These are phyloP conservation scores for Amanita jacksonii DNA, from an alignment of 768 basidiomycete species.

Conservation along the genomic window DNA sequence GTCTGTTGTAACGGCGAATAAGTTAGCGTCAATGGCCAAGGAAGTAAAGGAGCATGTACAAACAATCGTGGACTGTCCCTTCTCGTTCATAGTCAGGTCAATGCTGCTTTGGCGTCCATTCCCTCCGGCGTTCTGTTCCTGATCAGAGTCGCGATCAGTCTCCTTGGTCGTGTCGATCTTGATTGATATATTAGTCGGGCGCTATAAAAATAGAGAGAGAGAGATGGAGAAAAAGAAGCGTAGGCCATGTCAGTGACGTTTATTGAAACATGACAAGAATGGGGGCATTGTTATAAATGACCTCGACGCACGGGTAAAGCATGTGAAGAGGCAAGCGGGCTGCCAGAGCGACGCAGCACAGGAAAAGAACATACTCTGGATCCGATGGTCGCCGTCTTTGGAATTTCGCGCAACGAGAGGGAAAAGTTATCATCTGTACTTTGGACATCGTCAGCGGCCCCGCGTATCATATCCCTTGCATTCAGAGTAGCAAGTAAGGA, in stretches of 20 bases:
- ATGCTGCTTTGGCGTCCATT: slow-evolving; percentile 4
- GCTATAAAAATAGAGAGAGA: slow-evolving; percentile 16
- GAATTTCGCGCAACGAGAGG: slow-evolving; percentile 29
- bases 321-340: slow-evolving; percentile 3
- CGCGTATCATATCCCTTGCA: slow-evolving; percentile 39
- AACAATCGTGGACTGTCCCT: background rate
- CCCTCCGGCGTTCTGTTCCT: slow-evolving; percentile 14
- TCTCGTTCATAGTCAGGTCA: slow-evolving; percentile 1
- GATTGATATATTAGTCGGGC: slow-evolving; percentile 39
- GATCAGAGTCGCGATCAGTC: slow-evolving; percentile 26
- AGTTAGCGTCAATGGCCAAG: background rate
- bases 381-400: slow-evolving; percentile 22
- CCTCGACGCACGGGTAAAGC: slow-evolving; percentile 4
- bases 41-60: background rate
- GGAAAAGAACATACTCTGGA: slow-evolving; percentile 20
- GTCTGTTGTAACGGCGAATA: background rate
- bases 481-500: slow-evolving; percentile 54
- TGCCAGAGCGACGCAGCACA: background rate
- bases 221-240: background rate
- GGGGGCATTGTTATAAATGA: background rate
- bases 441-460: slow-evolving; percentile 26
- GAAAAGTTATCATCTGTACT: slow-evolving; percentile 32
- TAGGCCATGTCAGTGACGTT: slow-evolving; percentile 2
- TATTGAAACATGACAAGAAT: background rate
- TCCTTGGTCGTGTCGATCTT: slow-evolving; percentile 48